Percentiles rank a stretch among this genome's conserved stretches.
phyloP scores from a whole-genome alignment of 2,329 filamentous ascomycete species.

The Fusarium metavorans region DNA sequence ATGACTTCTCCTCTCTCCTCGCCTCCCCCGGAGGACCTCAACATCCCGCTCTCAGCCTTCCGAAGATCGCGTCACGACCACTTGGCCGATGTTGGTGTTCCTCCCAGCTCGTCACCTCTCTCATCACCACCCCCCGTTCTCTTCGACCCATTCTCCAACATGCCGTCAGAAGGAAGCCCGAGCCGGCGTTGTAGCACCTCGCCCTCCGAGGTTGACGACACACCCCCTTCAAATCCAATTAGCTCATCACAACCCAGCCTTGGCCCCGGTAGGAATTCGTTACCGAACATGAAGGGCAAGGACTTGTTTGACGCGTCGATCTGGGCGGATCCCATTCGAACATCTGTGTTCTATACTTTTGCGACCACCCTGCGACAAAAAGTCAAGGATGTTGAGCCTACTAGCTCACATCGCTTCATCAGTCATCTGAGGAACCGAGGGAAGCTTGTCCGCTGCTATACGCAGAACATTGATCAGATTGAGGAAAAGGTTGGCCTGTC shows the following conservation, averaged over 20 bases:
- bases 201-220: constrained; percentile 60
- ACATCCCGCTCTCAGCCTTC: constrained; percentile 43
- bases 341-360: constrained; percentile 79
- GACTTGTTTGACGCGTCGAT: constrained; percentile 79
- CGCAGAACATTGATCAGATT: constrained; percentile 80
- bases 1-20: constrained; percentile 54
- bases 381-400: constrained; percentile 72
- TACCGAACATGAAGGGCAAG: constrained; percentile 76
- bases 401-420: constrained; percentile 76
- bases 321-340: constrained; percentile 75
- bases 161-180: constrained; percentile 53
- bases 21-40: constrained; percentile 50
- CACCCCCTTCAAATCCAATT: constrained; percentile 54
- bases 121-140: constrained; percentile 67
- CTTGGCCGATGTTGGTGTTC: constrained; percentile 37
- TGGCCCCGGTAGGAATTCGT: constrained; percentile 46
- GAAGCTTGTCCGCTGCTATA: constrained; percentile 78
- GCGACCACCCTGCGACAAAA: constrained; percentile 75
- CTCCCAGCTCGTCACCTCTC: constrained; percentile 64
- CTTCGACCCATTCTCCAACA: constrained; percentile 62
- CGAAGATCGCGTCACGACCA: constrained; percentile 37
- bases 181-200: constrained; percentile 53
- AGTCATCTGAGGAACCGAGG: constrained; percentile 74
- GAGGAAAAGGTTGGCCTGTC: constrained; percentile 77
- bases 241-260: constrained; percentile 53